phyloP scores from a whole-genome alignment of 1,139 yeast genomes.

The Yamadazyma jaroonii region DNA sequence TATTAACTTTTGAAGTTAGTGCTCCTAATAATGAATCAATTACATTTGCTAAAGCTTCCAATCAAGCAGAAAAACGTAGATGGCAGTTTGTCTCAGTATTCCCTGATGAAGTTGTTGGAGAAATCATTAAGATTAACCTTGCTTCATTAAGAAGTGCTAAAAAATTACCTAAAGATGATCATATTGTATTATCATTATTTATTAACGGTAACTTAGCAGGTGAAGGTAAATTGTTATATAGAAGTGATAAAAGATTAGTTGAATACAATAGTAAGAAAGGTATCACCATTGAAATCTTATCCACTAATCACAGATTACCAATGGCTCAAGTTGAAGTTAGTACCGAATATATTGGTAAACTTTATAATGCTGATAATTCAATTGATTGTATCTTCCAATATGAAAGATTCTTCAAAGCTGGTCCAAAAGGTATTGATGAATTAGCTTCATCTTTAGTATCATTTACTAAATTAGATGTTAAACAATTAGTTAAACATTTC shows the following conservation, averaged over 20 bases:
- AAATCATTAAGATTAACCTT: slow-evolving; percentile 62
- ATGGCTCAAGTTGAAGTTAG: slow-evolving; percentile 56
- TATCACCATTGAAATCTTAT: slow-evolving; percentile 34
- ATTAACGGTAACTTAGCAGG: slow-evolving; percentile 65
- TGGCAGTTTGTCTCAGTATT: slow-evolving; percentile 83
- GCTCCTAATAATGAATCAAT: slow-evolving; percentile 47
- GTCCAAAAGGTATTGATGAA: slow-evolving; percentile 44
- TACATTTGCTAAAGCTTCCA: slow-evolving; percentile 65
- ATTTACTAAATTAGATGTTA: slow-evolving; percentile 44
- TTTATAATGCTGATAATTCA: slow-evolving; percentile 58
- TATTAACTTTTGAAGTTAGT: slow-evolving; percentile 49
- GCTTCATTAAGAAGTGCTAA: slow-evolving; percentile 38
- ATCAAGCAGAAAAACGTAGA: slow-evolving; percentile 47
- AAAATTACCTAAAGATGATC: slow-evolving; percentile 47
- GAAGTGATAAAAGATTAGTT: slow-evolving; percentile 39
- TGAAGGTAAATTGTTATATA: slow-evolving; percentile 45
- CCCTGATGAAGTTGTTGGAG: slow-evolving; percentile 75
- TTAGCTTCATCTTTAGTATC: slow-evolving; percentile 39
- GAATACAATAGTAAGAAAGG: slow-evolving; percentile 39
- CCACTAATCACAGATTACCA: slow-evolving; percentile 32
- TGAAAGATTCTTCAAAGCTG: slow-evolving; percentile 44
- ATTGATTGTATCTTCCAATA: slow-evolving; percentile 59
- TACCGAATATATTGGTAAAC: slow-evolving; percentile 69
- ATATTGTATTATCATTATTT: slow-evolving; percentile 55
- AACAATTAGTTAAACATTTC: slow-evolving; percentile 52